These are phyloP conservation scores for Ogataea pilisensis DNA, from an alignment of 805 yeast genomes.

Conservation along the genomic window DNA sequence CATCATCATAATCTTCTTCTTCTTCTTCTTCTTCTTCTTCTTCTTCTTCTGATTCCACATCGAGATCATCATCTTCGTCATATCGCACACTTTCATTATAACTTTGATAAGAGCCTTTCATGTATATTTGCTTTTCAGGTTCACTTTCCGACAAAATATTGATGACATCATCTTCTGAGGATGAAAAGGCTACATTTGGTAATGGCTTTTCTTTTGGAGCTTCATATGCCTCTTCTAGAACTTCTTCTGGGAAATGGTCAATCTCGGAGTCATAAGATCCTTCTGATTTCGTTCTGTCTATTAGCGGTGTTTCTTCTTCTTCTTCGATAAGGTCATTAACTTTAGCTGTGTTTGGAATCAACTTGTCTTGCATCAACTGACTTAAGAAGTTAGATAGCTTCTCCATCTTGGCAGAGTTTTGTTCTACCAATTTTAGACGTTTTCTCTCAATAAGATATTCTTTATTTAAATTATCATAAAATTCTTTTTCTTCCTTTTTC, in stretches of 20 bases:
- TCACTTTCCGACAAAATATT: conserved; percentile 9
- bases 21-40: conserved; percentile 3
- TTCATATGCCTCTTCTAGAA: conserved; percentile 6
- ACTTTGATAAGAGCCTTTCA: no score
- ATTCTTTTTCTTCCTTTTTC: conserved; percentile 33
- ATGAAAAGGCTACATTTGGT: neutral
- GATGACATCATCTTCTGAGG: conserved; percentile 3
- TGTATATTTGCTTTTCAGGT: conserved; percentile 4
- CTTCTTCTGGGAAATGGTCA: conserved; percentile 10
- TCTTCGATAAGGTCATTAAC: conserved; percentile 11
- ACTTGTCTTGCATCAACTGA: conserved; percentile 9
- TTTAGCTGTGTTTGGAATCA: conserved; percentile 1
- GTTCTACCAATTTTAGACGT: conserved; percentile 11
- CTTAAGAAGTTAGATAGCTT: conserved; percentile 11
- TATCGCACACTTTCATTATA: no score
- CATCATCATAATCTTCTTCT: conserved; percentile 1
- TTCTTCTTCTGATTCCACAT: conserved; percentile 4
- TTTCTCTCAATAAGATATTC: conserved; percentile 28
- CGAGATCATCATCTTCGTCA: conserved; percentile 1
- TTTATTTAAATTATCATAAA: conserved; percentile 32
- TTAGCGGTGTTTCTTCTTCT: conserved; percentile 14
- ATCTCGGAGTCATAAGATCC: neutral
- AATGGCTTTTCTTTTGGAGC: neutral
- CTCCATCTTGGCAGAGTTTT: conserved; percentile 20
- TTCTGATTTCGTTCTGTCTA: conserved; percentile 8